Evolutionary conservation across 2,329 filamentous ascomycete species (phyloP).

Genomic region (Aureobasidium namibiae): DNA sequence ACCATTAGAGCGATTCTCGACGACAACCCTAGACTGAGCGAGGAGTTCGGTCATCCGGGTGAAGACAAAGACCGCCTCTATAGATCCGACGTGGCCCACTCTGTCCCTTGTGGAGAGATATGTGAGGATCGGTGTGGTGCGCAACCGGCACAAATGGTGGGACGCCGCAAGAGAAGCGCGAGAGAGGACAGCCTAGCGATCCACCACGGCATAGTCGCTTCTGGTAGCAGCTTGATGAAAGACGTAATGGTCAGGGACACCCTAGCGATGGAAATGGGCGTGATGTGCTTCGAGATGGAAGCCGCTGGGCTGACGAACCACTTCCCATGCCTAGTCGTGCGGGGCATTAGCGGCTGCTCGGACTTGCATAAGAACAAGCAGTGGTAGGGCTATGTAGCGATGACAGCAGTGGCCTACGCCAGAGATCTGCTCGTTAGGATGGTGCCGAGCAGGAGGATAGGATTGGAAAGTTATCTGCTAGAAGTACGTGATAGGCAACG

Average conservation of each 20-base stretch:
- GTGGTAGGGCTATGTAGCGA: slow-evolving; percentile 20
- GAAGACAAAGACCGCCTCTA: neutral
- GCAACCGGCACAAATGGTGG: neutral
- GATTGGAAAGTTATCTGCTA: too few relatives aligned
- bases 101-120: neutral
- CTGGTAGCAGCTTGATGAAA: too few relatives aligned
- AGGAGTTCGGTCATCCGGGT: neutral
- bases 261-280: too few relatives aligned
- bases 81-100: neutral
- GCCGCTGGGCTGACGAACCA: neutral
- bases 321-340: slow-evolving; percentile 20
- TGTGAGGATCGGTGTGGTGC: neutral
- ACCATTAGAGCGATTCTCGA: neutral
- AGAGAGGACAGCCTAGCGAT: too few relatives aligned
- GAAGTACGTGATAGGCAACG: too few relatives aligned
- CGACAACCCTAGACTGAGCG: too few relatives aligned
- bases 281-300: slow-evolving; percentile 21
- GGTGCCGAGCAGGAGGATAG: too few relatives aligned
- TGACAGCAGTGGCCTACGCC: too few relatives aligned
- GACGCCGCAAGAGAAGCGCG: neutral
- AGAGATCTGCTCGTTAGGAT: too few relatives aligned
- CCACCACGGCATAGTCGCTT: too few relatives aligned
- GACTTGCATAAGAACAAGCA: slow-evolving; percentile 19
- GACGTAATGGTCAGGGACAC: too few relatives aligned
- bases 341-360: slow-evolving; percentile 21